phyloP scores from a whole-genome alignment of 2,329 filamentous ascomycete species.

The Ophiosphaerella korrae region DNA sequence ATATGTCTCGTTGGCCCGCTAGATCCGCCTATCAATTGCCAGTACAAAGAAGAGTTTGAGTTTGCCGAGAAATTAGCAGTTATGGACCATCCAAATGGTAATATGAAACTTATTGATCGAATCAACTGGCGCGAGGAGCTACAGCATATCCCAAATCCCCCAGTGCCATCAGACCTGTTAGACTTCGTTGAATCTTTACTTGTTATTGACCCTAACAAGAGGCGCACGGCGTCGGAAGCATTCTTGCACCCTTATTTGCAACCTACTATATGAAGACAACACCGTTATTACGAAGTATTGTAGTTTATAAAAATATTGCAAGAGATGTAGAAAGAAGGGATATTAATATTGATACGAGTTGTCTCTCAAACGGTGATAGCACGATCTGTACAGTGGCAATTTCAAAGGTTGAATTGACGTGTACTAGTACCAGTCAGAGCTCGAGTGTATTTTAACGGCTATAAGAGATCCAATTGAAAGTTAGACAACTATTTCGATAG shows the following conservation, averaged over 20 bases:
- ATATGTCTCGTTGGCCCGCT: constrained; percentile 21
- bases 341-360: no score
- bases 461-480: no score
- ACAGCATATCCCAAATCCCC: constrained; percentile 6
- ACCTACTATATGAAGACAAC: neutral
- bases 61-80: constrained; percentile 7
- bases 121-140: constrained; percentile 9
- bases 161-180: constrained; percentile 10
- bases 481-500: no score
- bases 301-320: no score
- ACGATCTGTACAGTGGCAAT: no score
- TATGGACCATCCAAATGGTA: constrained; percentile 4
- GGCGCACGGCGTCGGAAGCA: constrained; percentile 12
- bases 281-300: no score
- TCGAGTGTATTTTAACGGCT: no score
- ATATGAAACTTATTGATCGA: constrained; percentile 8
- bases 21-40: constrained; percentile 12
- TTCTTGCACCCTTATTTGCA: constrained; percentile 11
- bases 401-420: no score
- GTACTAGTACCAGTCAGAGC: no score
- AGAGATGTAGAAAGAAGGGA: no score
- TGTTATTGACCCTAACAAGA: constrained; percentile 10
- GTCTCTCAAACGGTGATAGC: no score
- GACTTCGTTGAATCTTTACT: constrained; percentile 17
- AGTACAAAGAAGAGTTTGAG: constrained; percentile 12